Percentiles rank a stretch among this genome's conserved stretches.
phyloP scores from a whole-genome alignment of 192 early-diverging fungal species.

The Coemansia sp. region DNA sequence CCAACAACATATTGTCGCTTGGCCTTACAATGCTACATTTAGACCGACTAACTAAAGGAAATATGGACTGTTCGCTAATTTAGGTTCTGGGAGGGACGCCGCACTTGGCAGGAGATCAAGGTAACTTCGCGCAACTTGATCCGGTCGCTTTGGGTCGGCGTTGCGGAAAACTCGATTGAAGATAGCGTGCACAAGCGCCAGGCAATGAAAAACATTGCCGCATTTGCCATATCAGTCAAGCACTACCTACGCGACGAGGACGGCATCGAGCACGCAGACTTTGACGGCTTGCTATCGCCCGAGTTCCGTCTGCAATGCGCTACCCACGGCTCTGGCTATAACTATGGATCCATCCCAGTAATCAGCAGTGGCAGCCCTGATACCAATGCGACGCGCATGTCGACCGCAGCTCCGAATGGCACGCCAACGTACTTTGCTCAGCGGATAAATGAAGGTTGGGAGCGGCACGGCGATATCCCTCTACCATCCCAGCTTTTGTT shows the following conservation, averaged over 20 bases:
- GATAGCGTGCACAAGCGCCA: constrained; percentile 59
- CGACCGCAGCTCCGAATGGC: constrained; percentile 9
- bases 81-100: constrained; percentile 77
- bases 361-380: neutral
- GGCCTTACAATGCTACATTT: neutral
- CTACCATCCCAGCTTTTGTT: constrained; percentile 65
- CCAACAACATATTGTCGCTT: neutral
- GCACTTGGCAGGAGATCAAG: constrained; percentile 75
- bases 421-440: constrained; percentile 20
- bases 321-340: constrained; percentile 24
- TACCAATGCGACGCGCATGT: constrained; percentile 4
- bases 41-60: neutral
- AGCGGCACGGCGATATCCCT: constrained; percentile 27
- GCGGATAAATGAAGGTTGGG: constrained; percentile 41
- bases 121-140: constrained; percentile 75
- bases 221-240: constrained; percentile 80
- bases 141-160: constrained; percentile 76
- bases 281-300: constrained; percentile 60
- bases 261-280: constrained; percentile 69
- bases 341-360: constrained; percentile 39
- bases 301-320: constrained; percentile 50
- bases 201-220: constrained; percentile 79
- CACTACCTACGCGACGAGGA: constrained; percentile 82
- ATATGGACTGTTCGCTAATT: neutral
- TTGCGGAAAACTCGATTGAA: constrained; percentile 59